Conservation (phyloP, 768 basidiomycete species). For the Termitomyces eurrhizus region DNA sequence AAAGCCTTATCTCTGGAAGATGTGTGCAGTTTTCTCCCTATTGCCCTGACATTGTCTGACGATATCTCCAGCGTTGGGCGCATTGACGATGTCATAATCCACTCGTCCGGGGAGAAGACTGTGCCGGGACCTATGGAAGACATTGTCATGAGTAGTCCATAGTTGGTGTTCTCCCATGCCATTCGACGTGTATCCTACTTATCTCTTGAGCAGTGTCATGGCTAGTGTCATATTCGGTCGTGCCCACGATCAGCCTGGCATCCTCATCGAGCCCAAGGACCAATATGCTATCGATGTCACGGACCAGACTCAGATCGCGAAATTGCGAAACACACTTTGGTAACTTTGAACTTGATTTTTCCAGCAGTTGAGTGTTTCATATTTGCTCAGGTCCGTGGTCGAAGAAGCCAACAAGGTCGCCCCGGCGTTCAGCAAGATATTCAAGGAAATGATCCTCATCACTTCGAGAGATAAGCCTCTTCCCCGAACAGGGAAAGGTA, state of each 20-base stretch:
- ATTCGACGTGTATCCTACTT: not conserved
- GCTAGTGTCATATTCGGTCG: conserved; percentile 37
- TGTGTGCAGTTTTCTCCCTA: conserved; percentile 19
- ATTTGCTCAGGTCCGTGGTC: conserved; percentile 26
- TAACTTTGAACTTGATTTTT: not conserved
- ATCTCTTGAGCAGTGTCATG: not conserved
- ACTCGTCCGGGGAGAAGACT: no score
- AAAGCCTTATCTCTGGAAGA: conserved; percentile 30
- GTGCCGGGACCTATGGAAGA: no score
- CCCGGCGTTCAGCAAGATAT: conserved; percentile 15
- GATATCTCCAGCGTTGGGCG: conserved; percentile 16
- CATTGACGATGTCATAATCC: no score
- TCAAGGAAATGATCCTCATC: no score
- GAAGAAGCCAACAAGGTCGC: conserved; percentile 38
- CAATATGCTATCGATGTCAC: conserved; percentile 19
- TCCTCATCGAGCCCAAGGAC: conserved; percentile 21
- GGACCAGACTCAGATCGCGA: conserved; percentile 16
- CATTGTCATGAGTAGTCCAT: no score
- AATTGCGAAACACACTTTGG: conserved; percentile 32
- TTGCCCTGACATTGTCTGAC: not conserved
- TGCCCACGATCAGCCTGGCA: conserved; percentile 23
- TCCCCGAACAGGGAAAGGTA: conserved; percentile 32
- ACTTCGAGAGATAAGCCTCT: no score
- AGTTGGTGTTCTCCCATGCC: conserved; percentile 7
- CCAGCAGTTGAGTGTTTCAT: not conserved